Base-by-base conservation (phyloP, 257 asterid species). In the Lithospermum erythrorhizon region DNA sequence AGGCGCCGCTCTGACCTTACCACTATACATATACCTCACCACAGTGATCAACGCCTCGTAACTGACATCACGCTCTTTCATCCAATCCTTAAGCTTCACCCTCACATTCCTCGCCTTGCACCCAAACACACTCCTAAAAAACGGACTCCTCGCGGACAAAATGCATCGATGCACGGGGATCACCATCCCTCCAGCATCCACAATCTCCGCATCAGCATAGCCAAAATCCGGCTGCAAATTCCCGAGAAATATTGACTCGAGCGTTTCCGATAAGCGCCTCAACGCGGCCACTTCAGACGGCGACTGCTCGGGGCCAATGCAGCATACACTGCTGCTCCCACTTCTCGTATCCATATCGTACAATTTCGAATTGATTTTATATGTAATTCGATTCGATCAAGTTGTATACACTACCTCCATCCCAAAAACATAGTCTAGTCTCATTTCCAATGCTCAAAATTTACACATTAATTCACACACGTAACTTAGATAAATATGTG, bases 151-250 rank as follows among this genome's bases (percentile, higher is more conserved):
- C 23, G 93, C 83, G 55, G 95, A 82, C 59, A 91, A 59, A 55
- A 91, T 76, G 70, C 96, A 91, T 41, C 98, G 80, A 77, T 91
- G 95, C 20, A 86, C 94, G 19, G 90, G 81, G 61, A 88, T 78
- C 69, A 87, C 88, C 81, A 66, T 73, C n/a, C 94, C 84, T 56
- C 83, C 69, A 11, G 76, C 65, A 2, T 77, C 62, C 13, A 86
- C 73, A 19, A 91, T 65, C 75, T 73, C 79, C n/a, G 93, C 85
- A 63, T 91, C 98, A 65, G 95, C 88, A 82, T 66, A 84, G 71
- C 85, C 85, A 20, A 85, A 90, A 24, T 85, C 95, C 64, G 78
- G 68, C 51, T 78, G 30, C 0, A 89, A 71, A 9, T 76, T 15
- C 57, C 75, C 86, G 55, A 78, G 57, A 62, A 82, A 77, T 59